Conservation (phyloP, 2,329 filamentous ascomycete genomes). For the Colletotrichum phormii region DNA sequence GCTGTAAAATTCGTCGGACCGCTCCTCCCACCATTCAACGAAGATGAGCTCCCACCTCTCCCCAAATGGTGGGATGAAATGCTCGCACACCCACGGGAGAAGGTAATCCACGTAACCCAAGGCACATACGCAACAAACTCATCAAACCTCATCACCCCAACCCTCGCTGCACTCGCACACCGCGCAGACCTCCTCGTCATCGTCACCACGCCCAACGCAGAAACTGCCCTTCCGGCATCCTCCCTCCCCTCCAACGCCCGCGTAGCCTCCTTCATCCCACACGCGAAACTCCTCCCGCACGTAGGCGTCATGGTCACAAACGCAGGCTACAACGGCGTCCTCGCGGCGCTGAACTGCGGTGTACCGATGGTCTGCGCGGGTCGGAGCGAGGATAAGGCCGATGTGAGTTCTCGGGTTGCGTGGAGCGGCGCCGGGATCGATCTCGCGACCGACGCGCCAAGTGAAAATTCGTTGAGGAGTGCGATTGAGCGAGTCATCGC, state of each 20-base stretch:
- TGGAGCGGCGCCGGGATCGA: conserved; percentile 40
- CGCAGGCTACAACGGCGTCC: conserved; percentile 39
- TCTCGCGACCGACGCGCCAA: conserved; percentile 33
- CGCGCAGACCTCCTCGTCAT: conserved; percentile 4
- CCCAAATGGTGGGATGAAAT: conserved; percentile 40
- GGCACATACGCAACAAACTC: conserved; percentile 36
- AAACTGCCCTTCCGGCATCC: neutral
- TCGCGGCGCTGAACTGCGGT: conserved; percentile 37
- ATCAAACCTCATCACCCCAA: conserved; percentile 33
- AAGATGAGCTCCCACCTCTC: neutral
- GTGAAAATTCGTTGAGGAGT: conserved; percentile 8
- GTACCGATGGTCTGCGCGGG: conserved; percentile 40
- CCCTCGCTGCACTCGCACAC: conserved; percentile 30
- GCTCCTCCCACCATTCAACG: neutral
- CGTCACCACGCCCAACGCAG: conserved; percentile 13
- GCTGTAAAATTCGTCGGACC: conserved; percentile 36
- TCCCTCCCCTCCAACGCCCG: neutral
- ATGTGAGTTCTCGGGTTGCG: conserved; percentile 42
- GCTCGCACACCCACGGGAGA: conserved; percentile 35
- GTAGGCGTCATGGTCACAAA: conserved; percentile 44
- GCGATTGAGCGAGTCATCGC: conserved; percentile 8
- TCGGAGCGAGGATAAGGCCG: conserved; percentile 42
- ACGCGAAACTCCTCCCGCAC: conserved; percentile 38
- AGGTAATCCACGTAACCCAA: conserved; percentile 39
- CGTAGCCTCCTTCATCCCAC: conserved; percentile 34